Base-by-base conservation (phyloP, 1,139 yeast species). In the Komagataea norvegica region DNA sequence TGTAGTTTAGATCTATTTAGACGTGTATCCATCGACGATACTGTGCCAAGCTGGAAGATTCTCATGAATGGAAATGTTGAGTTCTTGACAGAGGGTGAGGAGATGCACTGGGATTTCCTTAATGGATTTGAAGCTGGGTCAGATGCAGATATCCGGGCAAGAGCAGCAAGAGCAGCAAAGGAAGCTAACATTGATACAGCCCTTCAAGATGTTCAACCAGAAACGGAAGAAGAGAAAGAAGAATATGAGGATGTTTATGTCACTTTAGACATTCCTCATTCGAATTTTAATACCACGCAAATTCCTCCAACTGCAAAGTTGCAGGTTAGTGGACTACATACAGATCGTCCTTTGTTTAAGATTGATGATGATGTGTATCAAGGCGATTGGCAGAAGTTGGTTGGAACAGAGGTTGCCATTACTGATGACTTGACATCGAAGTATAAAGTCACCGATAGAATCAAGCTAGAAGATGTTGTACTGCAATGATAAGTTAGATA, bases 41-140 rank as follows among this genome's bases (percentile, higher is more conserved):
- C 61, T 7, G 8, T 6, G 9, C 8, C 8, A 3, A 55, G 57
- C 31, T 86, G 94, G 89, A 53, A 52, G 8, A 57, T 77, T 34
- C 67, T 65, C 17, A 66, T 72, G 70, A 81, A 80, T 54, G 95
- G 95, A 15, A 72, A 76, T 46, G 72, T 85, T 19, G 77, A 72
- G 33, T 84, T 77, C 50, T 65, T 86, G 46, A 58, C 70, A 3
- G 61, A 71, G 8, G 95, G 95, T n/a, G 95, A 86, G 58, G 95
- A 85, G 60, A 84, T 87, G 91, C 83, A 83, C 56, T 86, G 95
- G 95, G 74, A 79, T 48, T 86, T 86, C 64, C 59, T 57, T 25
- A 62, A 61, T 39, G 72, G 72, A 19, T 77, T 74, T 47, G 89
- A 81, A 55, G 89, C 91, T 1, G 91, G 91, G 3, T 79, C 88